Evolutionary conservation across 2,329 filamentous ascomycete genomes (phyloP).

Genomic region (Aquanectria penicillioides): DNA sequence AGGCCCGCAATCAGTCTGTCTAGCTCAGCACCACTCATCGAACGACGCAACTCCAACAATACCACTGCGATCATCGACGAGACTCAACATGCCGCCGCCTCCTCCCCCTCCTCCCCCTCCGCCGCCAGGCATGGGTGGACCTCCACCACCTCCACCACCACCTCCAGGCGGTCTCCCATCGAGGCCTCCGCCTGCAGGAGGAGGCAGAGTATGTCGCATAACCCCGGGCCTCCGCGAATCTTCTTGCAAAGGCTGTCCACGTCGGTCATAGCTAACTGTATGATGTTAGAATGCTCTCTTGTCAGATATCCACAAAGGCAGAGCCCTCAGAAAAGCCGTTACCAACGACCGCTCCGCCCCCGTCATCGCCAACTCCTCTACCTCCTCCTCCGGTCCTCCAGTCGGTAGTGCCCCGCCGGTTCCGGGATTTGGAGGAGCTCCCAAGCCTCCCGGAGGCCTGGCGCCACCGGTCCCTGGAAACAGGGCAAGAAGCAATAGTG

Average conservation of each 20-base stretch:
- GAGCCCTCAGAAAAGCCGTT: slow-evolving; percentile 81
- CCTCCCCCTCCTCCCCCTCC: slow-evolving; percentile 79
- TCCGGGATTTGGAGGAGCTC: slow-evolving; percentile 63
- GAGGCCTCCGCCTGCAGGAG: slow-evolving; percentile 61
- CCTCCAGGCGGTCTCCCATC: slow-evolving; percentile 62
- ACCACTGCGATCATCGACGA: slow-evolving; percentile 10
- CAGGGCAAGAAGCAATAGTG: slow-evolving; percentile 85
- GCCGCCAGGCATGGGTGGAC: slow-evolving; percentile 69
- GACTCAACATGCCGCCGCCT: slow-evolving; percentile 58
- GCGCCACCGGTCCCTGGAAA: slow-evolving; percentile 78
- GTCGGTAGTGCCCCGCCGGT: slow-evolving; percentile 83
- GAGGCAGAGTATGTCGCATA: slow-evolving; percentile 68
- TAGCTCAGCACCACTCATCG: slow-evolving; percentile 19
- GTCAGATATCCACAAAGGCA: slow-evolving; percentile 86
- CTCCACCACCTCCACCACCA: slow-evolving; percentile 72
- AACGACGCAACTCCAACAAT: slow-evolving; percentile 28
- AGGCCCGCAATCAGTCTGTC: slow-evolving; percentile 23
- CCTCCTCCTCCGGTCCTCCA: slow-evolving; percentile 63
- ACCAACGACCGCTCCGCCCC: slow-evolving; percentile 95
- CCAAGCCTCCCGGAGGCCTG: slow-evolving; percentile 68
- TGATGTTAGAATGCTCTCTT: slow-evolving; percentile 79
- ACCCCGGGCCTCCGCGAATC: neutral
- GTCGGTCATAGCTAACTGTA: slow-evolving; percentile 16
- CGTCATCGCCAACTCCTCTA: slow-evolving; percentile 56
- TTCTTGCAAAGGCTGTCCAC: neutral